Evolutionary conservation across 768 basidiomycete genomes (phyloP).

Genomic region (Xanthoconium stramineum): DNA sequence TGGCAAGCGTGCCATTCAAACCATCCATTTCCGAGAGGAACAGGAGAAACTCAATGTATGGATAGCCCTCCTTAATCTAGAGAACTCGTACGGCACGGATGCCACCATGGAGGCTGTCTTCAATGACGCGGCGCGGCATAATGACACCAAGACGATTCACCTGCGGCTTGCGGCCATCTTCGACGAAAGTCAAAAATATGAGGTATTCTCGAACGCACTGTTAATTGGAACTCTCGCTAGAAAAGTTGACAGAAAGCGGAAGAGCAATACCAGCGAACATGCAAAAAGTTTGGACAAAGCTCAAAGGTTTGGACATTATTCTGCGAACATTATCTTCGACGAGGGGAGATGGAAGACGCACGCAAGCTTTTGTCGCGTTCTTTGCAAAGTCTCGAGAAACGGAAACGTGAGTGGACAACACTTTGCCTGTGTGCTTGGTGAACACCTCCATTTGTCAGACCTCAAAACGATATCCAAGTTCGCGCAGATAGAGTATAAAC

Average conservation of each 20-base stretch:
- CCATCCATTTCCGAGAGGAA: slow-evolving; percentile 95
- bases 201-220: slow-evolving; percentile 45
- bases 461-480: slow-evolving; percentile 94
- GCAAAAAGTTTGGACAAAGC: slow-evolving; percentile 92
- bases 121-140: slow-evolving; percentile 85
- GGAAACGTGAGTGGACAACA: slow-evolving; percentile 69
- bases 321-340: slow-evolving; percentile 76
- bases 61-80: slow-evolving; percentile 94
- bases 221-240: not conserved
- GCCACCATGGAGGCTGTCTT: slow-evolving; percentile 76
- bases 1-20: slow-evolving; percentile 76
- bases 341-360: slow-evolving; percentile 72
- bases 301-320: slow-evolving; percentile 93
- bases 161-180: slow-evolving; percentile 82
- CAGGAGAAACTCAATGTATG: slow-evolving; percentile 95
- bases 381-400: slow-evolving; percentile 87
- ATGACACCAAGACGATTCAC: slow-evolving; percentile 91
- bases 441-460: slow-evolving; percentile 46
- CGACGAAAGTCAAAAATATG: slow-evolving; percentile 75
- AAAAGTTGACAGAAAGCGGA: slow-evolving; percentile 70
- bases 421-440: not conserved
- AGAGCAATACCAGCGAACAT: slow-evolving; percentile 82
- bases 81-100: slow-evolving; percentile 88
- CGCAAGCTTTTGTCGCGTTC: slow-evolving; percentile 83
- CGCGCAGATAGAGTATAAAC: slow-evolving; percentile 91